Percentiles rank a stretch among this genome's conserved stretches.
Evolutionary conservation across 1,284 basidiomycete species (phyloP).

Genomic region (Sporisorium iseilematis-ciliati): DNA sequence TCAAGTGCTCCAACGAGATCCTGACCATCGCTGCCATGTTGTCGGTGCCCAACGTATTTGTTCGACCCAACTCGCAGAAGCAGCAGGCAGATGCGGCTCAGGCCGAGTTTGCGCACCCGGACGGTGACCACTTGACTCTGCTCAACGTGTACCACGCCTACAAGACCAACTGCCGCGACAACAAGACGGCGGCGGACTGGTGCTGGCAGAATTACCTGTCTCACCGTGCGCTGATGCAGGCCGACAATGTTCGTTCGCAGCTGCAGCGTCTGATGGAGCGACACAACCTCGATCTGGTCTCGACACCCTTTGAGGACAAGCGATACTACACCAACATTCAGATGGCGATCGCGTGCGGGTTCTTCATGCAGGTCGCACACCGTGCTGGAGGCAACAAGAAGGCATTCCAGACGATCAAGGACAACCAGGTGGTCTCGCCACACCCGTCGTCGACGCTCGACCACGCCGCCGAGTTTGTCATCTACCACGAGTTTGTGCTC

Average conservation of each 20-base stretch:
- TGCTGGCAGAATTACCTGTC: conserved; percentile 93
- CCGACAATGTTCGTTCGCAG: conserved; percentile 94
- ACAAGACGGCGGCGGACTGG: conserved; percentile 75
- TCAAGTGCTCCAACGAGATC: conserved; percentile 95
- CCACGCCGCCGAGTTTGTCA: conserved; percentile 93
- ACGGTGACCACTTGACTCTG: conserved; percentile 94
- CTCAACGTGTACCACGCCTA: conserved; percentile 97
- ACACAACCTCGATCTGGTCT: conserved; percentile 78
- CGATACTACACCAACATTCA: conserved; percentile 85
- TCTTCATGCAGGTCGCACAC: conserved; percentile 99
- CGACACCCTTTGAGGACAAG: conserved; percentile 80
- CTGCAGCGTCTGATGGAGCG: conserved; percentile 93
- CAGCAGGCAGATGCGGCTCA: conserved; percentile 94
- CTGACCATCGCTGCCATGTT: conserved; percentile 96
- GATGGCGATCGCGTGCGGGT: conserved; percentile 88
- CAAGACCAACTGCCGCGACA: conserved; percentile 74
- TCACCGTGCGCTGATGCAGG: conserved; percentile 84
- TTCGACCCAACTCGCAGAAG: conserved; percentile 82
- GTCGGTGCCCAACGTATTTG: conserved; percentile 90
- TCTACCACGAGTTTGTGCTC: conserved; percentile 96
- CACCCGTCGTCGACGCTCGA: conserved; percentile 94
- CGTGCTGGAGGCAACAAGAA: conserved; percentile 72
- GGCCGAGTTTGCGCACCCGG: conserved; percentile 87
- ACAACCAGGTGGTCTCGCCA: conserved; percentile 91
- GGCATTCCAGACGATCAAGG: conserved; percentile 82